Base-by-base conservation (phyloP, 2,329 filamentous ascomycete genomes). In the Fusarium transvaalense region DNA sequence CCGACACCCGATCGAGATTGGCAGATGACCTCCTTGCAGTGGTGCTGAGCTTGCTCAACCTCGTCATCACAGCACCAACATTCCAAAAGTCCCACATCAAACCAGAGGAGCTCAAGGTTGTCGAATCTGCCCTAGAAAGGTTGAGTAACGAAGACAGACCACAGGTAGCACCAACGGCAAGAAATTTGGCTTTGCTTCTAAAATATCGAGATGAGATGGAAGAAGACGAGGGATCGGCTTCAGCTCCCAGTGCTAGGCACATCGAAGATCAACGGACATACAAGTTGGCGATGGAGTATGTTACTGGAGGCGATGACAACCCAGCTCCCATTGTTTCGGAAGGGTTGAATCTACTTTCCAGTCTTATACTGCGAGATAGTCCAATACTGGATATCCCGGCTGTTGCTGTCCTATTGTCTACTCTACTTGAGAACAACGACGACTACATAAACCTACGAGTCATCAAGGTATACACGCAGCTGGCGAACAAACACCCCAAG, bases 371-470 rank as follows among this genome's bases (percentile, higher is more conserved):
- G 25, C 77, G 84, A 0, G 79, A 82, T 38, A 88, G 88, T 41
- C 77, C 88, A 0, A 81, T 90, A 12, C 76, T 93, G 17, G 90
- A 93, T 72, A 84, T 93, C n/a, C 87, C 88, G 1, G 85, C 88
- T 2, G 82, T 88, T 5, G 81, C 91, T 1, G 85, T 90, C 8
- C 82, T 92, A 2, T 81, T 93, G 54, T 88, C 88, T 2, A 87
- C 85, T 12, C 82, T 92, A 1, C 80, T 93, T 2, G 84, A 85
- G 62, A 89, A 92, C 48, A 81, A 84, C 8, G 91, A 93, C 57
- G 90, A 92, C 57, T 94, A 90, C 74, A 89, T 93, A 63, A 91
- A 91, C 71, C 81, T 91, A 4, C 85, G 88, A n/a, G 86, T 88
- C 17, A 87, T 93, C 64, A 88, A 88, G 64, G 83, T 90, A 2